A percentile compares a stretch with the other conserved stretches of the same genome.
These are phyloP conservation scores for Apiotrichum brassicae DNA, from an alignment of 1,284 basidiomycete genomes.

Conservation along the genomic window DNA sequence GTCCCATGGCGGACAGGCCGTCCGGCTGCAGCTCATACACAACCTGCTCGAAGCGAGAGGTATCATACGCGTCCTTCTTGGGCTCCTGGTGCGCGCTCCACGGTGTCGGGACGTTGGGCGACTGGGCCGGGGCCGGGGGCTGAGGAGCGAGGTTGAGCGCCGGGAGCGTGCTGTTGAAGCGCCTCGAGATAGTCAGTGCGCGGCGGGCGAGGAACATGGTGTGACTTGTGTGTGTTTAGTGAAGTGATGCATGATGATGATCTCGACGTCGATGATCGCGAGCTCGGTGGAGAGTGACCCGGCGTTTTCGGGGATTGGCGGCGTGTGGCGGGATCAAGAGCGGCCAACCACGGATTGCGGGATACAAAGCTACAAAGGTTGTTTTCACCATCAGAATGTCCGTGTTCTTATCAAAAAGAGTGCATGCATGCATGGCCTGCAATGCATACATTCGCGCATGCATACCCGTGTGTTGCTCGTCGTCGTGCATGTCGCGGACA, in stretches of 20 bases:
- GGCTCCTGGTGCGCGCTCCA: conserved; percentile 69
- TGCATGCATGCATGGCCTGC: too few relatives aligned
- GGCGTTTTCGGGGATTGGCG: background rate
- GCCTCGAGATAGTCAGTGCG: background rate
- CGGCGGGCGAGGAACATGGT: conserved; percentile 12
- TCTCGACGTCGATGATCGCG: background rate
- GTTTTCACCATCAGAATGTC: too few relatives aligned
- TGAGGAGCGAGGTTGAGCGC: conserved; percentile 5
- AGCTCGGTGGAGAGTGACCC: background rate
- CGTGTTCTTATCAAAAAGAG: too few relatives aligned
- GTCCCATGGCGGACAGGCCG: conserved; percentile 14
- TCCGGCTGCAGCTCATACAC: conserved; percentile 68
- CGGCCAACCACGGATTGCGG: background rate
- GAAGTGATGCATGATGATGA: background rate
- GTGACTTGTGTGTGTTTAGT: background rate
- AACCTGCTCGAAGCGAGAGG: conserved; percentile 73
- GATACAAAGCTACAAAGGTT: too few relatives aligned
- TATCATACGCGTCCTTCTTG: conserved; percentile 36
- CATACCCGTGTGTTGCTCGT: too few relatives aligned
- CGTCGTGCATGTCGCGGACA: too few relatives aligned
- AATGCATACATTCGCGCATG: too few relatives aligned
- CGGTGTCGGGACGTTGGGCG: conserved; percentile 68
- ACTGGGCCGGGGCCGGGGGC: conserved; percentile 49
- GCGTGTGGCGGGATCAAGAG: too few relatives aligned
- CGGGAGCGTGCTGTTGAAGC: background rate